phyloP scores from a whole-genome alignment of 805 yeast genomes.

The Teunomyces kruisii region DNA sequence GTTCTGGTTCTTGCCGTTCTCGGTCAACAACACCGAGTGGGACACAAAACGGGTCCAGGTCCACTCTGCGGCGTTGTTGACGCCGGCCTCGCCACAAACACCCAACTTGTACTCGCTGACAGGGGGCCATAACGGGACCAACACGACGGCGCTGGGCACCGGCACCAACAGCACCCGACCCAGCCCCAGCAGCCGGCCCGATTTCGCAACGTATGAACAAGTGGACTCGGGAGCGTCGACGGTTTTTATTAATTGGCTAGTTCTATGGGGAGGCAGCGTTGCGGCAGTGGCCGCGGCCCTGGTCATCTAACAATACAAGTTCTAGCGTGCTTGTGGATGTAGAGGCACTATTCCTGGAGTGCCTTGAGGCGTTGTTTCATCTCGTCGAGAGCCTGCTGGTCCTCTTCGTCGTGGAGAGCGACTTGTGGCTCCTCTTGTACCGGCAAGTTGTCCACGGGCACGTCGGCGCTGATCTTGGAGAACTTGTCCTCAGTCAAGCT shows the following conservation, averaged over 20 bases:
- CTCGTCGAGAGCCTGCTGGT: slow-evolving; percentile 70
- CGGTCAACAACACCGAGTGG: not conserved
- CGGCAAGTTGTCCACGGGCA: slow-evolving; percentile 28
- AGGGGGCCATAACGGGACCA: not conserved
- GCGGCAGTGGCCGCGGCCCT: not conserved
- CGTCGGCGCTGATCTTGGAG: slow-evolving; percentile 32
- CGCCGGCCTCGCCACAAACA: not conserved
- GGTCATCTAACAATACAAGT: not conserved
- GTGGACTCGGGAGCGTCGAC: not conserved
- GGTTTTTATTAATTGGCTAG: not conserved
- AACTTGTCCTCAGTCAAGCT: slow-evolving; percentile 41
- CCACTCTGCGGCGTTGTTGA: not conserved
- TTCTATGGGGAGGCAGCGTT: not conserved
- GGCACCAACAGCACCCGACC: not conserved
- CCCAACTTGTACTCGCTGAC: not conserved
- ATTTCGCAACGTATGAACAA: too few species aligned
- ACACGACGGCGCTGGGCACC: not conserved
- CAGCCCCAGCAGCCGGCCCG: not conserved
- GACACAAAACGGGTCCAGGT: not conserved
- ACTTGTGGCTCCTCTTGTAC: slow-evolving; percentile 16
- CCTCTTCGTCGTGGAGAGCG: slow-evolving; percentile 49
- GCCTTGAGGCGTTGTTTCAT: slow-evolving; percentile 91
- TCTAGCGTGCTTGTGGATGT: not conserved
- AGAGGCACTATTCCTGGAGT: slow-evolving; percentile 59
- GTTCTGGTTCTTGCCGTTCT: too few species aligned